phyloP scores from a whole-genome alignment of 345 rosid genomes.

The Stellera chamaejasme region DNA sequence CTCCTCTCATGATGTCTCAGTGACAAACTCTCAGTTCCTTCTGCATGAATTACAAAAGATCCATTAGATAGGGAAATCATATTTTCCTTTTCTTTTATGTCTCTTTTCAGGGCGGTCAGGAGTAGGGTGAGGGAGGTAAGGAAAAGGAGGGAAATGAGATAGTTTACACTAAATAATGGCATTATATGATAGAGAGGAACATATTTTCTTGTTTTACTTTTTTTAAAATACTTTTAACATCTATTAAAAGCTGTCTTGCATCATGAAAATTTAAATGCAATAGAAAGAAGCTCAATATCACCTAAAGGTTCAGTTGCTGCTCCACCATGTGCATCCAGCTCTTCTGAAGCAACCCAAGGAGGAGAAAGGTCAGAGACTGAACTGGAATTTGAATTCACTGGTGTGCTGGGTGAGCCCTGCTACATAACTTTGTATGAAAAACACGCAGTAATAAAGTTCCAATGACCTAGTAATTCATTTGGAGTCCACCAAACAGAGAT shows the following conservation, averaged over 20 bases:
- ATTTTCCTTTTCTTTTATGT: too few species aligned
- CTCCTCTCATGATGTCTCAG: constrained; percentile 51
- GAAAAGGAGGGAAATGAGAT: background rate
- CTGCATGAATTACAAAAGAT: constrained; percentile 36
- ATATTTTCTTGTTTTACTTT: too few species aligned
- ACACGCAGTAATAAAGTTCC: too few species aligned
- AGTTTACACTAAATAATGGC: too few species aligned
- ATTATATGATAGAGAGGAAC: too few species aligned
- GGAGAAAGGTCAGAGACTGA: constrained; percentile 56
- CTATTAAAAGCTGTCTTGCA: background rate
- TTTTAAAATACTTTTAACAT: constrained; percentile 2
- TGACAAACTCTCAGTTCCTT: constrained; percentile 30
- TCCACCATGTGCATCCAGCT: constrained; percentile 21
- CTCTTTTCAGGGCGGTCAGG: too few species aligned
- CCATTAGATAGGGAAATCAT: constrained; percentile 8
- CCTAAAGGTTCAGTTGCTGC: constrained; percentile 9
- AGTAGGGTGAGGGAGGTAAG: background rate
- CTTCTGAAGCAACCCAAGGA: constrained; percentile 46
- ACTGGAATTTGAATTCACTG: constrained; percentile 77
- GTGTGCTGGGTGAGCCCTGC: constrained; percentile 72
- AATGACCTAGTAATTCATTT: too few species aligned
- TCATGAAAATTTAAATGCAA: too few species aligned
- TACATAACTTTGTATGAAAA: constrained; percentile 14
- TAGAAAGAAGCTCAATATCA: constrained; percentile 15
- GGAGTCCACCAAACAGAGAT: too few species aligned